These are phyloP conservation scores for Trametes hirsuta DNA, from an alignment of 1,284 basidiomycete species.

Conservation along the genomic window DNA sequence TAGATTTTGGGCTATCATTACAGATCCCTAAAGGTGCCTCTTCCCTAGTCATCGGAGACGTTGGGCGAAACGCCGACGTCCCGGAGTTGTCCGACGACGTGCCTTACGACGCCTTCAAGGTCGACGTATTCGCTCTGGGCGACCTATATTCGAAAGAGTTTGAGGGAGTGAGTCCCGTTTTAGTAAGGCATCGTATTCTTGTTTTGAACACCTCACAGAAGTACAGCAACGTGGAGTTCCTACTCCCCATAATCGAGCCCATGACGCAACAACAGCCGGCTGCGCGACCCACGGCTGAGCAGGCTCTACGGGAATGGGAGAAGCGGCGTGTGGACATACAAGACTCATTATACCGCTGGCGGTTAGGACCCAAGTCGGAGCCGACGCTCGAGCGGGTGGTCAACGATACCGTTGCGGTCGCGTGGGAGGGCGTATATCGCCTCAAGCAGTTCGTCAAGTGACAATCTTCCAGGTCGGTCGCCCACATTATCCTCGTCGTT, in stretches of 20 bases:
- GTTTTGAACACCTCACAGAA: background rate
- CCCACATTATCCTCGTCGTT: background rate
- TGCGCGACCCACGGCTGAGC: background rate
- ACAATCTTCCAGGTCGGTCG: too few relatives aligned
- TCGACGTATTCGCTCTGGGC: conserved; percentile 35
- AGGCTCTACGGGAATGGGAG: background rate
- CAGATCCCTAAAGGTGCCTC: conserved; percentile 14
- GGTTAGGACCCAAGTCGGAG: conserved; percentile 15
- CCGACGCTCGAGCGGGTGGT: conserved; percentile 16
- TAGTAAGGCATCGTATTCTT: too few relatives aligned
- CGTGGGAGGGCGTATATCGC: conserved; percentile 21
- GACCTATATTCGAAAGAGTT: conserved; percentile 23
- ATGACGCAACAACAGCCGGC: conserved; percentile 3
- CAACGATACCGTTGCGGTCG: conserved; percentile 20
- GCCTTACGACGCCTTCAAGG: conserved; percentile 36
- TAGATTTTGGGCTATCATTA: conserved; percentile 34
- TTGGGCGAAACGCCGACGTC: conserved; percentile 29
- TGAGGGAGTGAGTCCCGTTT: conserved; percentile 1
- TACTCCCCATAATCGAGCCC: background rate
- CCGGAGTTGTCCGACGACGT: conserved; percentile 32
- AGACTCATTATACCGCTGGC: conserved; percentile 4
- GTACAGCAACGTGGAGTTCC: conserved; percentile 6
- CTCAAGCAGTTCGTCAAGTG: conserved; percentile 5
- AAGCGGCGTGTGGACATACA: background rate
- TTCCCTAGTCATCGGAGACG: conserved; percentile 10